phyloP scores from a whole-genome alignment of 352 stramenopile genomes.

The Elongisporangium undulatum region DNA sequence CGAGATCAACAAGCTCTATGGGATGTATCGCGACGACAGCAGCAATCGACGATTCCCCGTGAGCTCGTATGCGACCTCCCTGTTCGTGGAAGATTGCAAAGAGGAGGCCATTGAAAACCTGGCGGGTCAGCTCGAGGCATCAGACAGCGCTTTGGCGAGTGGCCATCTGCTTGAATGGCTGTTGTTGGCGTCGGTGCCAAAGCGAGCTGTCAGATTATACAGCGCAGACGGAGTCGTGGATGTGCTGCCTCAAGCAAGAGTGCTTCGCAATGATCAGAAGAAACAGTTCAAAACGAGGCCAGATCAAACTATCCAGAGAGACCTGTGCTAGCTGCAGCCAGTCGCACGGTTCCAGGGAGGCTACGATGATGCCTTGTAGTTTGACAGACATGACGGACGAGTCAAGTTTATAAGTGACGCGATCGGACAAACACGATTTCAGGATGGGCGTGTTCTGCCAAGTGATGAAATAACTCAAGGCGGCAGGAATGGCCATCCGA shows the following conservation, averaged over 20 bases:
- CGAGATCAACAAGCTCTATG: neutral
- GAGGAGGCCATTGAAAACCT: neutral
- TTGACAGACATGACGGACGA: slow-evolving; percentile 11
- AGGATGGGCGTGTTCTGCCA: slow-evolving; percentile 18
- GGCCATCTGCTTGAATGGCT: neutral
- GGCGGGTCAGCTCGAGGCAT: neutral
- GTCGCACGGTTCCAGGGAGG: slow-evolving; percentile 19
- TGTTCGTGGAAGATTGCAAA: neutral
- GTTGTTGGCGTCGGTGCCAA: neutral
- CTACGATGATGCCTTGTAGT: slow-evolving; percentile 24
- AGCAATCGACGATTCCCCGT: neutral
- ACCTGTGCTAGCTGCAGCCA: slow-evolving; percentile 19
- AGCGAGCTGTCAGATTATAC: neutral
- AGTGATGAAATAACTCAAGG: slow-evolving; percentile 16
- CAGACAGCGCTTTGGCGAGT: neutral
- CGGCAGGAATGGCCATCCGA: slow-evolving; percentile 1
- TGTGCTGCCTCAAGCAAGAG: neutral
- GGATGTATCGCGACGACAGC: neutral
- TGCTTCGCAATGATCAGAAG: neutral
- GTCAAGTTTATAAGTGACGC: slow-evolving; percentile 22
- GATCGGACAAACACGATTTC: slow-evolving; percentile 19
- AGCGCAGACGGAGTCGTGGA: neutral
- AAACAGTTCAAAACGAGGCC: slow-evolving; percentile 1
- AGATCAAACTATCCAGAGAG: slow-evolving; percentile 11
- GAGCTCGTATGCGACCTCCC: neutral